phyloP scores from a whole-genome alignment of 2,329 filamentous ascomycete species.

The Sporothrix schenckii region DNA sequence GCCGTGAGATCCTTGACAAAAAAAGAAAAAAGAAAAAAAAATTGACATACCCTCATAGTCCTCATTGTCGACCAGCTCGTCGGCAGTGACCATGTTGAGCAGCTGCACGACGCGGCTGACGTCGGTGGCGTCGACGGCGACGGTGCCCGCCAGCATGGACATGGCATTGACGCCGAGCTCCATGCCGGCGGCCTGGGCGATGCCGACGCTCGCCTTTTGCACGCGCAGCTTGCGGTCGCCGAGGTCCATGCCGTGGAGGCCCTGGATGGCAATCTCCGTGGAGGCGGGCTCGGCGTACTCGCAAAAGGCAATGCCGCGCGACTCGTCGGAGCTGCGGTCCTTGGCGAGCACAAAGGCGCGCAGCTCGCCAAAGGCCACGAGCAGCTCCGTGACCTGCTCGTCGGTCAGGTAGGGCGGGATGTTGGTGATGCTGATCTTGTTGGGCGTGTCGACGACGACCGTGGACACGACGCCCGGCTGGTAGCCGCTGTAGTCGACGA shows the following conservation, averaged over 20 bases:
- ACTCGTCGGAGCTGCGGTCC: slow-evolving; percentile 81
- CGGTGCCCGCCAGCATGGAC: slow-evolving; percentile 94
- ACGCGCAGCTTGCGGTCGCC: slow-evolving; percentile 86
- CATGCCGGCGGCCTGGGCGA: slow-evolving; percentile 86
- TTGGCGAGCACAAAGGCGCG: slow-evolving; percentile 91
- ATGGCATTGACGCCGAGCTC: slow-evolving; percentile 98
- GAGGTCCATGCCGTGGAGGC: slow-evolving; percentile 89
- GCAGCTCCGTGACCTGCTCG: slow-evolving; percentile 86
- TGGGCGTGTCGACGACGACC: slow-evolving; percentile 84
- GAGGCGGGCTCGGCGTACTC: slow-evolving; percentile 80
- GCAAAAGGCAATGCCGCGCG: slow-evolving; percentile 93
- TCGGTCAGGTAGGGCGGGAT: slow-evolving; percentile 86
- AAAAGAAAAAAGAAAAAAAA: slow-evolving; percentile 43
- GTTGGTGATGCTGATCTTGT: slow-evolving; percentile 93
- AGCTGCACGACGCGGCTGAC: slow-evolving; percentile 84
- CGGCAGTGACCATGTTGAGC: slow-evolving; percentile 97
- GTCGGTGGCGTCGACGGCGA: slow-evolving; percentile 71
- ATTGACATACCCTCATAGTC: slow-evolving; percentile 86
- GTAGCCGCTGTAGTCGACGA: slow-evolving; percentile 71
- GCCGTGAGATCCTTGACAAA: slow-evolving; percentile 22
- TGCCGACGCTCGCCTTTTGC: slow-evolving; percentile 84
- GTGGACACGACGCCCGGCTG: slow-evolving; percentile 77
- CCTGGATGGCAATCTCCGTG: slow-evolving; percentile 86
- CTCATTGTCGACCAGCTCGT: slow-evolving; percentile 90
- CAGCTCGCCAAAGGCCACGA: slow-evolving; percentile 88